phyloP scores from a whole-genome alignment of 2,329 filamentous ascomycete species.

The Beauveria varroae region DNA sequence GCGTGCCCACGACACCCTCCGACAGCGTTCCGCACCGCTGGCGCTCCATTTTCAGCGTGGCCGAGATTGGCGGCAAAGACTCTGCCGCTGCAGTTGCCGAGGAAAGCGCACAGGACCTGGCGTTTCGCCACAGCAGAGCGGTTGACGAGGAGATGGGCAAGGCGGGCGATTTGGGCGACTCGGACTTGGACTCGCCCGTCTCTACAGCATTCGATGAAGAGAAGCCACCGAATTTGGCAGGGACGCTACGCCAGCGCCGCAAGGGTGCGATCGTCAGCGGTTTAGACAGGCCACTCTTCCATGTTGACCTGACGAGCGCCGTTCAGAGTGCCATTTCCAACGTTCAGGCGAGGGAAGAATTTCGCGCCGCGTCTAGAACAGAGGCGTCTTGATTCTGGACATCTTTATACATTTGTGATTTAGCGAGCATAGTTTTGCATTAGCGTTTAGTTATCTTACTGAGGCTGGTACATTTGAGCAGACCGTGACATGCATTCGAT shows the following conservation, averaged over 20 bases:
- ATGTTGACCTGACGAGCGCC: slow-evolving; percentile 84
- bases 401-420: neutral
- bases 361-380: slow-evolving; percentile 12
- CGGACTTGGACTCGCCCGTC: slow-evolving; percentile 24
- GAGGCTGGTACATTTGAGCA: neutral
- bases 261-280: slow-evolving; percentile 67
- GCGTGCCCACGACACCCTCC: slow-evolving; percentile 56
- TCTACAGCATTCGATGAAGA: slow-evolving; percentile 19
- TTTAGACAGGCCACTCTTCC: slow-evolving; percentile 87
- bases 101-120: slow-evolving; percentile 46
- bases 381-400: neutral
- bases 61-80: slow-evolving; percentile 67
- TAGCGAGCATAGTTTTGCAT: neutral
- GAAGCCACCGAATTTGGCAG: slow-evolving; percentile 24
- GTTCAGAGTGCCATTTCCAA: slow-evolving; percentile 82
- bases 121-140: slow-evolving; percentile 3
- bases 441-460: neutral
- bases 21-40: slow-evolving; percentile 55
- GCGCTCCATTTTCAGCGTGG: slow-evolving; percentile 94
- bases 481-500: neutral
- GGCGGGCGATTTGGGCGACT: slow-evolving; percentile 19
- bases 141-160: slow-evolving; percentile 32
- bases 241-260: slow-evolving; percentile 26
- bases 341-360: slow-evolving; percentile 48
- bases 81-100: slow-evolving; percentile 66